A percentile compares a stretch with the other conserved stretches of the same genome.
Conservation (phyloP, 495 filamentous ascomycete species). For the Chaetomidium leptoderma region DNA sequence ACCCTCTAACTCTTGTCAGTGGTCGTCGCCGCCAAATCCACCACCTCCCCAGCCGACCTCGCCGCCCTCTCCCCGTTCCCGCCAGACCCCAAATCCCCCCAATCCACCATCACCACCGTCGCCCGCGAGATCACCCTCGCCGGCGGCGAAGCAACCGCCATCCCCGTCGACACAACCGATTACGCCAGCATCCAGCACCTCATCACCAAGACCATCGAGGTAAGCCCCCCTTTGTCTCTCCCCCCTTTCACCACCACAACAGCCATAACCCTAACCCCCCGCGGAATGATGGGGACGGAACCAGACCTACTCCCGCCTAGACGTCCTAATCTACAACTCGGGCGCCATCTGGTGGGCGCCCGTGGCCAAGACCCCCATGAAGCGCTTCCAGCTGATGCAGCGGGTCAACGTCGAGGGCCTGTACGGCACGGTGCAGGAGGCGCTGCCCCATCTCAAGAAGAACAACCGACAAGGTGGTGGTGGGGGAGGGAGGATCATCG, state of each 20-base stretch:
- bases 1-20: too few relatives aligned
- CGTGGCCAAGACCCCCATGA: conserved; percentile 67
- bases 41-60: conserved; percentile 63
- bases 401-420: conserved; percentile 72
- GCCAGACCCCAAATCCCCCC: conserved; percentile 72
- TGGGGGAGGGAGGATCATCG: conserved; percentile 64
- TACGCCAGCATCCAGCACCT: conserved; percentile 58
- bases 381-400: conserved; percentile 80
- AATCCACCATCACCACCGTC: conserved; percentile 81
- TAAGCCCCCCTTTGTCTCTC: conserved; percentile 14
- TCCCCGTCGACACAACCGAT: conserved; percentile 68
- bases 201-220: conserved; percentile 56
- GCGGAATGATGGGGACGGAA: too few relatives aligned
- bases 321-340: conserved; percentile 76
- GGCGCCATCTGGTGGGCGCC: conserved; percentile 86
- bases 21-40: conserved; percentile 75
- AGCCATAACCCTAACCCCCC: too few relatives aligned
- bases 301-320: conserved; percentile 58
- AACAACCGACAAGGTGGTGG: background rate
- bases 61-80: conserved; percentile 57
- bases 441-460: conserved; percentile 52
- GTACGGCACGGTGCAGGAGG: conserved; percentile 62
- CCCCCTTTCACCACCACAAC: background rate
- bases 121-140: conserved; percentile 68
- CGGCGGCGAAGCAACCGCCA: conserved; percentile 59